These are phyloP conservation scores for Irpex rosettiformis DNA, from an alignment of 1,284 basidiomycete genomes.

Conservation along the genomic window DNA sequence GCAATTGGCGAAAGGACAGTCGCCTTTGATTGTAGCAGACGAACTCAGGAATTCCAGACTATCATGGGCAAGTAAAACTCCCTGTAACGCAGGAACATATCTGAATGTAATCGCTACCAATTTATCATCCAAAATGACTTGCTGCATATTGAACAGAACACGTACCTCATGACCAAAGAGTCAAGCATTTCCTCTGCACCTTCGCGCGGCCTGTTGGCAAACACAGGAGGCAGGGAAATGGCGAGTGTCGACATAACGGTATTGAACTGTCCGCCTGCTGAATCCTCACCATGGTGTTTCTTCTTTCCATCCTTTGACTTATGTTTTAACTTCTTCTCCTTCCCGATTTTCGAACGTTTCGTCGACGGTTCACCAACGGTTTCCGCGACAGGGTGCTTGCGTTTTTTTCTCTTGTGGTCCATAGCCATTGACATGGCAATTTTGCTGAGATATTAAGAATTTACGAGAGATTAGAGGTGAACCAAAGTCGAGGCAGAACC, in stretches of 20 bases:
- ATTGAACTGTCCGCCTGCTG: slow-evolving; percentile 54
- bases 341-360: slow-evolving; percentile 29
- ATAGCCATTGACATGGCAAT: slow-evolving; percentile 24
- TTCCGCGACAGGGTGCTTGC: slow-evolving; percentile 41
- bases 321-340: slow-evolving; percentile 32
- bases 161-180: slow-evolving; percentile 91
- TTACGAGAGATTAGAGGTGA: not conserved
- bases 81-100: slow-evolving; percentile 84
- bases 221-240: slow-evolving; percentile 82
- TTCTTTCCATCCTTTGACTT: slow-evolving; percentile 25
- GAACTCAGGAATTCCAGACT: slow-evolving; percentile 69
- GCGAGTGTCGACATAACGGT: slow-evolving; percentile 63
- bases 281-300: slow-evolving; percentile 41
- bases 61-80: slow-evolving; percentile 87
- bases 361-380: slow-evolving; percentile 25
- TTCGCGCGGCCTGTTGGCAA: slow-evolving; percentile 61
- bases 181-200: slow-evolving; percentile 89
- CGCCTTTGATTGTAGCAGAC: slow-evolving; percentile 72
- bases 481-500: not conserved
- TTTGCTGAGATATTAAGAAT: not conserved
- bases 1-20: slow-evolving; percentile 85
- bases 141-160: slow-evolving; percentile 10
- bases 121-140: not conserved
- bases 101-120: slow-evolving; percentile 38
- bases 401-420: slow-evolving; percentile 43